phyloP scores from a whole-genome alignment of 2,329 filamentous ascomycete species.

The Arthrobotrys sphaeroides region DNA sequence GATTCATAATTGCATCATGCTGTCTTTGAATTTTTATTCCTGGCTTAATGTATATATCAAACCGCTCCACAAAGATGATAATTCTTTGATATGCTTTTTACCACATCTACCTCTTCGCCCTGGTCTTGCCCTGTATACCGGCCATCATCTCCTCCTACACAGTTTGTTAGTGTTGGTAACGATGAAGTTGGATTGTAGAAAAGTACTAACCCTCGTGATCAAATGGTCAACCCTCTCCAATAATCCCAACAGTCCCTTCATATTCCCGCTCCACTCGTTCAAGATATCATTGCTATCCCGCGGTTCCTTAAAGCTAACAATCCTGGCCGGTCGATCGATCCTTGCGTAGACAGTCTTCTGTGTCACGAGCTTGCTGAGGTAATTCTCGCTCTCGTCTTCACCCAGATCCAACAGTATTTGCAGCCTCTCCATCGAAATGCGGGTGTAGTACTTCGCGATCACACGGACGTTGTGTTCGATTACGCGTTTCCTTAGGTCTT shows the following conservation, averaged over 20 bases:
- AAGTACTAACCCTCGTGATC: slow-evolving; percentile 76
- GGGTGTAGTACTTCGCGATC: slow-evolving; percentile 97
- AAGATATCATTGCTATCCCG: slow-evolving; percentile 93
- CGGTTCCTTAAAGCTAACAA: slow-evolving; percentile 94
- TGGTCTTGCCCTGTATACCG: slow-evolving; percentile 76
- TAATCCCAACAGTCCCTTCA: slow-evolving; percentile 88
- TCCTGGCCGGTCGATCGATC: slow-evolving; percentile 89
- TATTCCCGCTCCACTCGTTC: slow-evolving; percentile 98
- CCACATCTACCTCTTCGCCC: slow-evolving; percentile 33
- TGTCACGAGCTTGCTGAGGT: slow-evolving; percentile 95
- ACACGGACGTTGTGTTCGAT: slow-evolving; percentile 99
- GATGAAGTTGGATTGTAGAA: neutral
- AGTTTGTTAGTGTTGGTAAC: slow-evolving; percentile 26
- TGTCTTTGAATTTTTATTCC: slow-evolving; percentile 6
- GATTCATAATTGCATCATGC: slow-evolving; percentile 20
- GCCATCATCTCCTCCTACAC: slow-evolving; percentile 98
- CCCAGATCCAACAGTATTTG: slow-evolving; percentile 90
- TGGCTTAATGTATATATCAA: slow-evolving; percentile 38
- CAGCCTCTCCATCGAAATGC: slow-evolving; percentile 89
- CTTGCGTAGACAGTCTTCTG: slow-evolving; percentile 98
- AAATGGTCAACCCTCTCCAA: slow-evolving; percentile 94
- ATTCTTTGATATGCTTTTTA: slow-evolving; percentile 6
- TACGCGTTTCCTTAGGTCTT: slow-evolving; percentile 94
- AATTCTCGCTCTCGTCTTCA: slow-evolving; percentile 97
- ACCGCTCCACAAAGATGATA: slow-evolving; percentile 22